These are phyloP conservation scores for Yamadazyma mexicana DNA, from an alignment of 1,139 yeast species.

Conservation along the genomic window DNA sequence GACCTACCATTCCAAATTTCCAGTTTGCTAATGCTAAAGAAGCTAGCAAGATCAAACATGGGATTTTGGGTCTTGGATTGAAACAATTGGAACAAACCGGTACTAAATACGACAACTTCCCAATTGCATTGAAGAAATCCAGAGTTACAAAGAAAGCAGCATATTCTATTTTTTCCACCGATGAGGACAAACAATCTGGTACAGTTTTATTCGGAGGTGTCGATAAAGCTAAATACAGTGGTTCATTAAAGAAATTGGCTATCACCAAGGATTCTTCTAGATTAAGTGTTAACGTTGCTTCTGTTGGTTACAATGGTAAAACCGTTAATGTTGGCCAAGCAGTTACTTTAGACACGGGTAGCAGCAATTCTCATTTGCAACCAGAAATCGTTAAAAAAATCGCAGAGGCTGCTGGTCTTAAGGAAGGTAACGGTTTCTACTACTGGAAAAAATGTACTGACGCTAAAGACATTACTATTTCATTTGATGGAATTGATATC, in stretches of 20 bases:
- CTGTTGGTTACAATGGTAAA: conserved; percentile 15
- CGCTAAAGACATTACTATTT: conserved; percentile 19
- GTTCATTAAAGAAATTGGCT: conserved; percentile 22
- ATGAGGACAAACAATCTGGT: conserved; percentile 23
- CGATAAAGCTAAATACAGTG: conserved; percentile 46
- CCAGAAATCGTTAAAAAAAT: conserved; percentile 17
- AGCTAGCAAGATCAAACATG: conserved; percentile 3
- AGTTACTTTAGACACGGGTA: conserved; percentile 23
- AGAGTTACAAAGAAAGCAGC: conserved; percentile 21
- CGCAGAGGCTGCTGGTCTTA: conserved; percentile 9
- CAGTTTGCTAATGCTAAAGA: conserved; percentile 8
- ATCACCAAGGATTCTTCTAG: conserved; percentile 22
- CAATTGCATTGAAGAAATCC: conserved; percentile 20
- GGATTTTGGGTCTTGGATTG: conserved; percentile 4
- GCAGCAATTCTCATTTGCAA: conserved; percentile 30
- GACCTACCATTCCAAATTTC: conserved; percentile 7
- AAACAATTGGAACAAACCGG: background rate
- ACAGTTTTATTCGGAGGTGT: conserved; percentile 50
- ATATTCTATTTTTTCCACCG: conserved; percentile 19
- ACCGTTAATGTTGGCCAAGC: conserved; percentile 17
- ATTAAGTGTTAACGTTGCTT: conserved; percentile 22
- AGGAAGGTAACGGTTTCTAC: conserved; percentile 8
- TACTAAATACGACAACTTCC: conserved; percentile 18
- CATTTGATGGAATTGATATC: conserved; percentile 32
- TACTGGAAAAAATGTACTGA: conserved; percentile 10